These are phyloP conservation scores for Circinella umbellata DNA, from an alignment of 371 early-diverging fungal species.

Conservation along the genomic window DNA sequence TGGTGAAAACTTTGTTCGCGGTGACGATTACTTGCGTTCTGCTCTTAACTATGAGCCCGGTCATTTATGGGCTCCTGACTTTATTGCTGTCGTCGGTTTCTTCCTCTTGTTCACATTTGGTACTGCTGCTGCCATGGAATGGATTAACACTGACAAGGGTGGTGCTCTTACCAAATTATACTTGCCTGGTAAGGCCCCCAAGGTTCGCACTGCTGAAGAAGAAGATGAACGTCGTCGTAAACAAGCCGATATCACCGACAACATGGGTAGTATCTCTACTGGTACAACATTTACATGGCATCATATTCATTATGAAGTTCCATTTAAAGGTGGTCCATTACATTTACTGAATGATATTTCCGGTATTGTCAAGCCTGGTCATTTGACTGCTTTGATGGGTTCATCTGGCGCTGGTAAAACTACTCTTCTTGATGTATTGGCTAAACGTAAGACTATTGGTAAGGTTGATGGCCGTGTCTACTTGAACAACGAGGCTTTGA, in stretches of 20 bases:
- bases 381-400: slow-evolving; percentile 83
- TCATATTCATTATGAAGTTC: slow-evolving; percentile 58
- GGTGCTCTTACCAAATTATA: slow-evolving; percentile 52
- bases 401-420: slow-evolving; percentile 91
- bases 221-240: slow-evolving; percentile 29
- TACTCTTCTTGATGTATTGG: slow-evolving; percentile 82
- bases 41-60: slow-evolving; percentile 21
- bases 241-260: slow-evolving; percentile 27
- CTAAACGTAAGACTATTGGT: slow-evolving; percentile 80
- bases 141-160: slow-evolving; percentile 35
- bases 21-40: slow-evolving; percentile 52
- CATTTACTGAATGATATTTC: slow-evolving; percentile 55
- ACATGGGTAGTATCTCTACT: slow-evolving; percentile 35
- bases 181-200: slow-evolving; percentile 32
- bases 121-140: slow-evolving; percentile 46
- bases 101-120: slow-evolving; percentile 44
- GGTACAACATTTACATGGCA: slow-evolving; percentile 65
- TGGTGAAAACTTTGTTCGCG: slow-evolving; percentile 48
- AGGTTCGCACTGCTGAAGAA: slow-evolving; percentile 22
- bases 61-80: slow-evolving; percentile 56
- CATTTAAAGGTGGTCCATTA: slow-evolving; percentile 55
- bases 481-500: slow-evolving; percentile 57
- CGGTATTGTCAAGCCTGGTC: slow-evolving; percentile 66
- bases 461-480: slow-evolving; percentile 70
- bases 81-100: slow-evolving; percentile 51